These are phyloP conservation scores for Pseudoneurospora amorphoporcata DNA, from an alignment of 495 filamentous ascomycete species.

Conservation along the genomic window DNA sequence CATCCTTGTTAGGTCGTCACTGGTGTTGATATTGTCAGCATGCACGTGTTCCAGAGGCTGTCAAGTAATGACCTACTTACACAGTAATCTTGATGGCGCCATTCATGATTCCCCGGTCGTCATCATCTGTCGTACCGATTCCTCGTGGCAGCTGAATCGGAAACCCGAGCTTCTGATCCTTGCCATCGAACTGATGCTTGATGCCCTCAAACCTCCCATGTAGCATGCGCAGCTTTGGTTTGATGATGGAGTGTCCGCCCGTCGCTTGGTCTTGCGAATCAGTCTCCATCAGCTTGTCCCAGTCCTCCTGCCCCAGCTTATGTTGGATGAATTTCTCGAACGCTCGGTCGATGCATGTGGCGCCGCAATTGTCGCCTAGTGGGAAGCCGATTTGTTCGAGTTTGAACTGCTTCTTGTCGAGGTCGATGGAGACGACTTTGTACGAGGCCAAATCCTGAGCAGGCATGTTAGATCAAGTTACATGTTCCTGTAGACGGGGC, in stretches of 20 bases:
- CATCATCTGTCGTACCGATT: slow-evolving; percentile 2
- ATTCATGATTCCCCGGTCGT: slow-evolving; percentile 7
- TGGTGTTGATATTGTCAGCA: not conserved
- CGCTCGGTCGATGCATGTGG: slow-evolving; percentile 18
- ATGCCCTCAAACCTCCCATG: slow-evolving; percentile 18
- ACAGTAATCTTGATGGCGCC: slow-evolving; percentile 12
- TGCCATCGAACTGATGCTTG: slow-evolving; percentile 20
- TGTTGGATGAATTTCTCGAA: slow-evolving; percentile 15
- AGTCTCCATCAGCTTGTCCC: slow-evolving; percentile 9
- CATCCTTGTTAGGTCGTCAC: slow-evolving; percentile 13
- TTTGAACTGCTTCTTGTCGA: slow-evolving; percentile 12
- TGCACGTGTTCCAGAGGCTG: not conserved
- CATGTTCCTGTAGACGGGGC: no score
- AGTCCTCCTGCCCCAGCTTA: slow-evolving; percentile 10
- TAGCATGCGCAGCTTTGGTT: slow-evolving; percentile 12
- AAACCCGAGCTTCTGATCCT: slow-evolving; percentile 8
- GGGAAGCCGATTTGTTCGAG: slow-evolving; percentile 12
- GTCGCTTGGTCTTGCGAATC: slow-evolving; percentile 6
- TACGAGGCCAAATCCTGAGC: slow-evolving; percentile 18
- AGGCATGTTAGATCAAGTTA: not conserved
- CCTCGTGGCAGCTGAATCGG: slow-evolving; percentile 10
- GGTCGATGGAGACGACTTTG: slow-evolving; percentile 16
- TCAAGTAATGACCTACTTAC: not conserved
- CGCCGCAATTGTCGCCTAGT: slow-evolving; percentile 17
- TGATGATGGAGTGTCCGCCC: slow-evolving; percentile 16